Percentiles rank a stretch among this genome's conserved stretches.
phyloP scores from a whole-genome alignment of 352 stramenopile species.

The Globisporangium camurandrum region DNA sequence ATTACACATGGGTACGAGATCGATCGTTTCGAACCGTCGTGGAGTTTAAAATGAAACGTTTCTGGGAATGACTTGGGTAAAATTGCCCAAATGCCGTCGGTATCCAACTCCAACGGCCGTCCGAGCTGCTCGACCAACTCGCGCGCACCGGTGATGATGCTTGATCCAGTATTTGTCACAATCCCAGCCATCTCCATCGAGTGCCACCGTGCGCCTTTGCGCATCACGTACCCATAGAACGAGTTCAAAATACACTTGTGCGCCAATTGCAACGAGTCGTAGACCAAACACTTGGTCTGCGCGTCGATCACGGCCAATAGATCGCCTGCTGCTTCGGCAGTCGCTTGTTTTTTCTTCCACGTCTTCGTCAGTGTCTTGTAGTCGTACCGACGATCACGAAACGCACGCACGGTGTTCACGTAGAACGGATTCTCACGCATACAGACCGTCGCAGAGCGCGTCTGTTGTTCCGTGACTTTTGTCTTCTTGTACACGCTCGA shows the following conservation, averaged over 20 bases:
- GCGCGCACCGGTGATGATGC: constrained; percentile 96
- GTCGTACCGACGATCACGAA: constrained; percentile 98
- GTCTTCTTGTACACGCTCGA: constrained; percentile 97
- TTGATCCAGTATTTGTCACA: constrained; percentile 97
- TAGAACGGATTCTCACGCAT: constrained; percentile 99
- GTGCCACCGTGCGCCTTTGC: constrained; percentile 97
- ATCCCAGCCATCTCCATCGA: constrained; percentile 99
- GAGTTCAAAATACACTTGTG: constrained; percentile 99
- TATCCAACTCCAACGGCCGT: constrained; percentile 97
- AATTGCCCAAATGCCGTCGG: constrained; percentile 99
- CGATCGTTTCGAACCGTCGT: constrained; percentile 61
- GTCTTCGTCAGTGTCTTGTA: constrained; percentile 99
- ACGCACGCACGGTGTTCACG: constrained; percentile 98
- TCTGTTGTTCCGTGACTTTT: constrained; percentile 95
- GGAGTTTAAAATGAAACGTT: constrained; percentile 90
- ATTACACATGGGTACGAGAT: constrained; percentile 99
- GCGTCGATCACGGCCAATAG: constrained; percentile 84
- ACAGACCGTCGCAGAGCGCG: constrained; percentile 94
- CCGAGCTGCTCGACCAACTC: constrained; percentile 93
- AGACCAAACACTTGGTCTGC: constrained; percentile 87
- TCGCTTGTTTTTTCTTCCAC: constrained; percentile 79
- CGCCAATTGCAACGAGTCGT: constrained; percentile 98
- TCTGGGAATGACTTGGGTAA: constrained; percentile 97
- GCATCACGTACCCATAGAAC: constrained; percentile 99
- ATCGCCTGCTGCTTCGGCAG: constrained; percentile 77